phyloP scores from a whole-genome alignment of 108 stramenopile species.

The Tribonema minus region DNA sequence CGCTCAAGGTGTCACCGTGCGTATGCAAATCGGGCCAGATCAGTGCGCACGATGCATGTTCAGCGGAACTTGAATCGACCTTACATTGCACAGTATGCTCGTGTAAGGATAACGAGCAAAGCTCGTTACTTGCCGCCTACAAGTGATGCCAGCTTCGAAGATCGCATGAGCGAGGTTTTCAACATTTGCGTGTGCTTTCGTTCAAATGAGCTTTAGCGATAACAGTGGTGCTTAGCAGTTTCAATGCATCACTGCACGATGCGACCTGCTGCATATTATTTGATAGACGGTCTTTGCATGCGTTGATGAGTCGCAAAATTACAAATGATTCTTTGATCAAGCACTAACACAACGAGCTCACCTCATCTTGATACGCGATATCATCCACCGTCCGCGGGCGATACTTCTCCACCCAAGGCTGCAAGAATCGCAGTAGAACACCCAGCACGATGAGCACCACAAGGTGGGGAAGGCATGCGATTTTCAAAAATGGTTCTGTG shows the following conservation, averaged over 20 bases:
- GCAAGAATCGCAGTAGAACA: no score
- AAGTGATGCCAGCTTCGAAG: no score
- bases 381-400: constrained; percentile 82
- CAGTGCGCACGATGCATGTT: neutral
- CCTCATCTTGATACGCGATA: constrained; percentile 90
- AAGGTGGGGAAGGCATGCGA: no score
- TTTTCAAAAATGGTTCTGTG: no score
- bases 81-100: no score
- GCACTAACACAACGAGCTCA: constrained; percentile 8
- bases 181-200: no score
- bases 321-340: neutral
- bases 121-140: no score
- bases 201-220: no score
- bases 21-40: neutral
- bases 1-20: neutral
- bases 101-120: no score
- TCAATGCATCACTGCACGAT: neutral
- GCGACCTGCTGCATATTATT: neutral
- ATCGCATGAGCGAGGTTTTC: no score
- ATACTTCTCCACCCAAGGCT: constrained; percentile 97
- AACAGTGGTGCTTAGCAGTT: neutral
- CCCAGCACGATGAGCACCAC: no score
- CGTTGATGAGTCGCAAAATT: neutral
- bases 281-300: neutral
- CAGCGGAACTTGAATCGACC: no score